Evolutionary conservation across 257 asterid genomes (phyloP).

Genomic region (Verbascum thapsus): DNA sequence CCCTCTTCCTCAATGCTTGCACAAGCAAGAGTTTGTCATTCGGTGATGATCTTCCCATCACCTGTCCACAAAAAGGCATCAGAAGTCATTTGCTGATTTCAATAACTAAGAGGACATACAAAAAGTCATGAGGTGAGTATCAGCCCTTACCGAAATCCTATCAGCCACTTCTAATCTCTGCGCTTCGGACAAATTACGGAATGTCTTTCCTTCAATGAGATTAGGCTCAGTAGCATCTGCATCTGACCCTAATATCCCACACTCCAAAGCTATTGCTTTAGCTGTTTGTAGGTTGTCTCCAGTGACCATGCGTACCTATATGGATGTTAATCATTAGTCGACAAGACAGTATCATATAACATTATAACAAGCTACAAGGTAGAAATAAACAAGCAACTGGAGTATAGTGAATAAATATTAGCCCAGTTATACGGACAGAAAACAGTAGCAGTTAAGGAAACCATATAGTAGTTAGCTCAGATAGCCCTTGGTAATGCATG

Average conservation of each 20-base stretch:
- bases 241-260: slow-evolving; percentile 80
- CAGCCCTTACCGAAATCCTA: slow-evolving; percentile 73
- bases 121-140: slow-evolving; percentile 21
- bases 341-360: slow-evolving; percentile 17
- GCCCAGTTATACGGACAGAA: neutral
- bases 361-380: slow-evolving; percentile 15
- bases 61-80: slow-evolving; percentile 45
- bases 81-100: slow-evolving; percentile 16
- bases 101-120: slow-evolving; percentile 9
- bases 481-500: neutral
- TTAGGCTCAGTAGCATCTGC: slow-evolving; percentile 81
- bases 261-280: slow-evolving; percentile 89
- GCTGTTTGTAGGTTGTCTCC: slow-evolving; percentile 97
- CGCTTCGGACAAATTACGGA: slow-evolving; percentile 60
- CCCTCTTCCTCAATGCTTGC: slow-evolving; percentile 88
- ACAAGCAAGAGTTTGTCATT: slow-evolving; percentile 93
- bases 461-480: neutral
- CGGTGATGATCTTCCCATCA: slow-evolving; percentile 99
- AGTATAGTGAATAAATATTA: neutral
- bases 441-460: slow-evolving; percentile 15
- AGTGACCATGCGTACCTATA: slow-evolving; percentile 97
- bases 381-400: neutral
- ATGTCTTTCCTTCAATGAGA: slow-evolving; percentile 86
- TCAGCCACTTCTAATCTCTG: slow-evolving; percentile 75
- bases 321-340: slow-evolving; percentile 17